Evolutionary conservation across 2,329 filamentous ascomycete species (phyloP).

Genomic region (Colletotrichum tabaci): DNA sequence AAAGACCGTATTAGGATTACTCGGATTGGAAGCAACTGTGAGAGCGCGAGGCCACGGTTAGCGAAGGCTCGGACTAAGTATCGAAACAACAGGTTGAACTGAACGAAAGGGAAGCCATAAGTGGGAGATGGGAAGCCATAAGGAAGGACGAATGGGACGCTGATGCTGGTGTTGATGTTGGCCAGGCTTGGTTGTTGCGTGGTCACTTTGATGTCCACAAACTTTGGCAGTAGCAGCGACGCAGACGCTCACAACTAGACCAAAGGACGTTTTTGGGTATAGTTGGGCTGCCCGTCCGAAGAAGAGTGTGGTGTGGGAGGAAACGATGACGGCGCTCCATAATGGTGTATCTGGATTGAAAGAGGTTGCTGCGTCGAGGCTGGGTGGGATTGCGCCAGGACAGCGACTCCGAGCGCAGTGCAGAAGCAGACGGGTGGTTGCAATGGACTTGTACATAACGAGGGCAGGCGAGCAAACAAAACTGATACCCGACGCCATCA

Average conservation of each 20-base stretch:
- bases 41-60: background rate
- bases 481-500: background rate
- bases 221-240: background rate
- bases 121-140: background rate
- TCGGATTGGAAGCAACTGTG: slow-evolving; percentile 31
- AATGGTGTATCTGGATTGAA: slow-evolving; percentile 5
- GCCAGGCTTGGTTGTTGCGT: slow-evolving; percentile 4
- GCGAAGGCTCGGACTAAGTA: background rate
- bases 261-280: background rate
- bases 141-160: background rate
- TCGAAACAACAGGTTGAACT: background rate
- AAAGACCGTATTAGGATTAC: slow-evolving; percentile 43
- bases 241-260: background rate
- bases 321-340: slow-evolving; percentile 1
- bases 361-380: background rate
- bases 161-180: background rate
- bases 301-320: slow-evolving; percentile 1
- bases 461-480: background rate
- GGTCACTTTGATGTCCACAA: slow-evolving; percentile 4
- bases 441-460: background rate
- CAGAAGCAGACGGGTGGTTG: background rate
- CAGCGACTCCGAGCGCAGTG: background rate
- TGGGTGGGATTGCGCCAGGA: background rate
- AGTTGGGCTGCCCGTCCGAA: slow-evolving; percentile 6
- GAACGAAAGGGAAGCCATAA: background rate